phyloP scores from a whole-genome alignment of 2,329 filamentous ascomycete genomes.

The Lomentospora prolificans region DNA sequence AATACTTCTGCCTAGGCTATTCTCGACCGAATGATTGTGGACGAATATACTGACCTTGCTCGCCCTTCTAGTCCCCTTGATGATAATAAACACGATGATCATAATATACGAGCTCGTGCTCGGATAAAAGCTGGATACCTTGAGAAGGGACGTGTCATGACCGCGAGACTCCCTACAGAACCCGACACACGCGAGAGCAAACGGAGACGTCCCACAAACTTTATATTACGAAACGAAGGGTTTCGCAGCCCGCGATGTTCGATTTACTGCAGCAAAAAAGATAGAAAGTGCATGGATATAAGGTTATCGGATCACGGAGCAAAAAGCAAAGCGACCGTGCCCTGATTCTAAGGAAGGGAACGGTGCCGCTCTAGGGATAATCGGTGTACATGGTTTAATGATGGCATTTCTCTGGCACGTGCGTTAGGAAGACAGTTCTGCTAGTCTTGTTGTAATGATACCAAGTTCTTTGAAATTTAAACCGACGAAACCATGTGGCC shows the following conservation, averaged over 20 bases:
- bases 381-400: background rate
- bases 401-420: background rate
- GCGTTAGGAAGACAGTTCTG: background rate
- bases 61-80: slow-evolving; percentile 59
- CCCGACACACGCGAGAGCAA: too few relatives aligned
- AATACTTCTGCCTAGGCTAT: background rate
- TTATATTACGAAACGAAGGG: background rate
- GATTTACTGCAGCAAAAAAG: background rate
- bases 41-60: background rate
- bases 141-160: too few relatives aligned
- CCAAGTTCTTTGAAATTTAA: background rate
- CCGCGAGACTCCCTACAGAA: too few relatives aligned
- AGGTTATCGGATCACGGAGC: background rate
- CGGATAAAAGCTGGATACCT: slow-evolving; percentile 37
- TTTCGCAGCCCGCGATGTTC: background rate
- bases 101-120: slow-evolving; percentile 75
- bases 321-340: background rate
- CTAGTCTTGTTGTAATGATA: slow-evolving; percentile 1
- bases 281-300: background rate
- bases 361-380: background rate
- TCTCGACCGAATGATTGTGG: background rate
- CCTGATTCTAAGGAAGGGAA: background rate
- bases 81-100: slow-evolving; percentile 71
- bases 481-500: too few relatives aligned
- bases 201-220: background rate